Conservation (phyloP, 352 stramenopile genomes). For the Elongisporangium anandrum region DNA sequence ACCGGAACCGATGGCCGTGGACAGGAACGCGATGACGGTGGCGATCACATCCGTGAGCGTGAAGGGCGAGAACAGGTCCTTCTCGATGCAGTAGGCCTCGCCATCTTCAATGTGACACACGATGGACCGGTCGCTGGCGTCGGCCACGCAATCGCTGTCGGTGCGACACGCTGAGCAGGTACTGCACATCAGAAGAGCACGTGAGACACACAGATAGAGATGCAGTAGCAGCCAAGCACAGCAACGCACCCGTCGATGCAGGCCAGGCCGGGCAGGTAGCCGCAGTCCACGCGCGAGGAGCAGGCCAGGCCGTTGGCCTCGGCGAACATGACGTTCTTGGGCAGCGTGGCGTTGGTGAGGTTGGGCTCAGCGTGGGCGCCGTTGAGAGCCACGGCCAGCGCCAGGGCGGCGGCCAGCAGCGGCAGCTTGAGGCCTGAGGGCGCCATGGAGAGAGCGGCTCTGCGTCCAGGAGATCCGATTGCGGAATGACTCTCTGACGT, state of each 20-base stretch:
- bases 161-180: slow-evolving; percentile 24
- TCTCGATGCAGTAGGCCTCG: slow-evolving; percentile 73
- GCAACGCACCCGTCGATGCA: slow-evolving; percentile 50
- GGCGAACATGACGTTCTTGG: slow-evolving; percentile 14
- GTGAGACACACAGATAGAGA: neutral
- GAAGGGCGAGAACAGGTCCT: slow-evolving; percentile 78
- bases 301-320: slow-evolving; percentile 43
- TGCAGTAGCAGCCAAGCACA: neutral
- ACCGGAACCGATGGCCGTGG: slow-evolving; percentile 86
- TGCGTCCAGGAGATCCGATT: neutral
- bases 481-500: neutral
- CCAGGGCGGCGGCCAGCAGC: slow-evolving; percentile 4
- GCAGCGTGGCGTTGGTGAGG: neutral
- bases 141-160: slow-evolving; percentile 51
- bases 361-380: slow-evolving; percentile 5
- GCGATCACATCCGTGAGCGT: slow-evolving; percentile 61
- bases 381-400: slow-evolving; percentile 4
- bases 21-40: slow-evolving; percentile 70
- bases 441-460: neutral
- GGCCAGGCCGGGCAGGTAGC: slow-evolving; percentile 66
- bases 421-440: neutral
- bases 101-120: slow-evolving; percentile 43
- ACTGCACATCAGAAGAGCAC: slow-evolving; percentile 16
- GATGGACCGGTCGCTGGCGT: slow-evolving; percentile 40
- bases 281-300: slow-evolving; percentile 49